Evolutionary conservation across 805 yeast genomes (phyloP).

Genomic region (Ogataea paraovalis): DNA sequence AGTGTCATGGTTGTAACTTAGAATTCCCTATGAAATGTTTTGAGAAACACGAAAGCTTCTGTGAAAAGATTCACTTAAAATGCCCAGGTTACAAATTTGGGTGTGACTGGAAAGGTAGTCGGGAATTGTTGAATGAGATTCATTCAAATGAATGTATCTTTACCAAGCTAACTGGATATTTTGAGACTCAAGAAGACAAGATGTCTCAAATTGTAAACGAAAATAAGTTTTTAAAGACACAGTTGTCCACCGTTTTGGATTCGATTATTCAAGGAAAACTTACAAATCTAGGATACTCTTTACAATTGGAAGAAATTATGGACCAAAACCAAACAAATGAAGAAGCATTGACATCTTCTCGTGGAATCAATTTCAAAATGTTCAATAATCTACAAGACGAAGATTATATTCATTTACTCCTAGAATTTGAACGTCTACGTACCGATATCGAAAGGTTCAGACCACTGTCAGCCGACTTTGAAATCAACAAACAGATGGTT

Average conservation of each 20-base stretch:
- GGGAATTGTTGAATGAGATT: slow-evolving; percentile 25
- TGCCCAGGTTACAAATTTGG: slow-evolving; percentile 50
- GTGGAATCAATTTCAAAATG: slow-evolving; percentile 3
- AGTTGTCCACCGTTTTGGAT: slow-evolving; percentile 42
- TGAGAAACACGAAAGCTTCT: slow-evolving; percentile 39
- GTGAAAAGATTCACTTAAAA: slow-evolving; percentile 36
- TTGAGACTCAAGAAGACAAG: slow-evolving; percentile 26
- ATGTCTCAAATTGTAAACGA: slow-evolving; percentile 32
- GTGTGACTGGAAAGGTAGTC: slow-evolving; percentile 43
- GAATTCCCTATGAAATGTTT: slow-evolving; percentile 37
- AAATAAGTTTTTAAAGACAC: slow-evolving; percentile 38
- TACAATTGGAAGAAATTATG: slow-evolving; percentile 43
- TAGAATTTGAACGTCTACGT: slow-evolving; percentile 42
- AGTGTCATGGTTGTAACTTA: slow-evolving; percentile 39
- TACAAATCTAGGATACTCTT: slow-evolving; percentile 45
- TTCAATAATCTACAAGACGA: slow-evolving; percentile 20
- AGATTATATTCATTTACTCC: slow-evolving; percentile 29
- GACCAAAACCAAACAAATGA: slow-evolving; percentile 16
- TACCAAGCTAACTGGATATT: slow-evolving; percentile 24
- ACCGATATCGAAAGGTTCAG: slow-evolving; percentile 36
- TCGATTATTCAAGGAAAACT: slow-evolving; percentile 47
- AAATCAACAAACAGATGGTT: slow-evolving; percentile 23
- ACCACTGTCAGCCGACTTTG: slow-evolving; percentile 22
- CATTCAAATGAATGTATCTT: slow-evolving; percentile 30
- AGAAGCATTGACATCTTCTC: slow-evolving; percentile 1